These are phyloP conservation scores for Pseudogymnoascus destructans DNA, from an alignment of 2,329 filamentous ascomycete species.

Conservation along the genomic window DNA sequence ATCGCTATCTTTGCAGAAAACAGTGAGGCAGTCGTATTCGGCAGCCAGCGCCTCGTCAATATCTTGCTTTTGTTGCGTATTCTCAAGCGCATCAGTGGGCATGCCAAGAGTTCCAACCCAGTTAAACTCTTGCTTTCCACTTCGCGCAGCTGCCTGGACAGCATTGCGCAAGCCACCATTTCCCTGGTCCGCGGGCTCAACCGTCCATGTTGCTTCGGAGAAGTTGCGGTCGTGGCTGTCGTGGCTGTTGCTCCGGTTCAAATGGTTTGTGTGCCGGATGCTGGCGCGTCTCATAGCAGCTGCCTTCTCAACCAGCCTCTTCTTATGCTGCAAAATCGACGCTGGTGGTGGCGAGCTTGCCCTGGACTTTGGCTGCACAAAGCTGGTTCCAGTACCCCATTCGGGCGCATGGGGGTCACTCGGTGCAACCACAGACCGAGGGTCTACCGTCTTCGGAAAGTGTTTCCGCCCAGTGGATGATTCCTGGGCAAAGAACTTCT, in stretches of 20 bases:
- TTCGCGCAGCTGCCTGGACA: slow-evolving; percentile 60
- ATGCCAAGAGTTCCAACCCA: slow-evolving; percentile 91
- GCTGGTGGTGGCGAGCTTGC: slow-evolving; percentile 62
- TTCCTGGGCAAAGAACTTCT: slow-evolving; percentile 43
- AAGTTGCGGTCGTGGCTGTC: slow-evolving; percentile 58
- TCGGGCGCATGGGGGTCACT: slow-evolving; percentile 62
- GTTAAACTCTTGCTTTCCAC: slow-evolving; percentile 60
- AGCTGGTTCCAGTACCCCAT: slow-evolving; percentile 44
- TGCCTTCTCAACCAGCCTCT: slow-evolving; percentile 40
- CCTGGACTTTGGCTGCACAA: slow-evolving; percentile 58
- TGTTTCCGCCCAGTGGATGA: slow-evolving; percentile 39
- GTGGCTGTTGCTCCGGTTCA: slow-evolving; percentile 46
- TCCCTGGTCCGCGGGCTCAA: slow-evolving; percentile 77
- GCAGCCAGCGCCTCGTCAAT: slow-evolving; percentile 72
- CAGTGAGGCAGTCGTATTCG: slow-evolving; percentile 69
- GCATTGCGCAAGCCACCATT: slow-evolving; percentile 89
- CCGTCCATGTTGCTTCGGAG: slow-evolving; percentile 66
- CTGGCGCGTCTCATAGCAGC: slow-evolving; percentile 44
- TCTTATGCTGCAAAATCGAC: slow-evolving; percentile 57
- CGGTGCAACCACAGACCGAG: slow-evolving; percentile 44
- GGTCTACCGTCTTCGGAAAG: slow-evolving; percentile 36
- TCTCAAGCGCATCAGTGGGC: slow-evolving; percentile 74
- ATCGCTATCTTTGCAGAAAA: slow-evolving; percentile 81
- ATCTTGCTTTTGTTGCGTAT: slow-evolving; percentile 61
- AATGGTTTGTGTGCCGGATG: slow-evolving; percentile 39